A percentile compares a stretch with the other conserved stretches of the same genome.
Evolutionary conservation across 441 rosid genomes (phyloP).

Genomic region (Macaranga tanarius): DNA sequence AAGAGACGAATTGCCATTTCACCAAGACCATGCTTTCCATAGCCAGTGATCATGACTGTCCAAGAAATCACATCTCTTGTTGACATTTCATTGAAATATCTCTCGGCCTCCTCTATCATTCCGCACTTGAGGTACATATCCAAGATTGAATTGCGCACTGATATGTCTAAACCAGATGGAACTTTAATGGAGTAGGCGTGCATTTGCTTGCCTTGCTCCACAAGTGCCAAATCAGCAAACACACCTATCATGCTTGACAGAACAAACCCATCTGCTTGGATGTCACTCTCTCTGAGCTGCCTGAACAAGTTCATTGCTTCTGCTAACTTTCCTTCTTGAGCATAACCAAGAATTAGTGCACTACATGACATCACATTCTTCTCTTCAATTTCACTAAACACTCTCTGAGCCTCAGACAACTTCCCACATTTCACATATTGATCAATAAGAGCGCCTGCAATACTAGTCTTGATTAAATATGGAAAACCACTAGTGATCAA

Average conservation of each 20-base stretch:
- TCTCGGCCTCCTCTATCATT: constrained; percentile 61
- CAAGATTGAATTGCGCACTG: constrained; percentile 63
- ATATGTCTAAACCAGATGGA: constrained; percentile 57
- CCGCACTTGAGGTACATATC: constrained; percentile 96
- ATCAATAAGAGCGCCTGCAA: constrained; percentile 73
- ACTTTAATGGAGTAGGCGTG: constrained; percentile 65
- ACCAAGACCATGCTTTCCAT: constrained; percentile 86
- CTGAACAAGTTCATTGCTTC: constrained; percentile 69
- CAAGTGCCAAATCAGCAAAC: constrained; percentile 81
- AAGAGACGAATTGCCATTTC: constrained; percentile 50
- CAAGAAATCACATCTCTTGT: constrained; percentile 70
- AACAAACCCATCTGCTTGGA: constrained; percentile 54
- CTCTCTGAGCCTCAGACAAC: constrained; percentile 50
- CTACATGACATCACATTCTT: constrained; percentile 78
- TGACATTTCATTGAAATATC: constrained; percentile 53
- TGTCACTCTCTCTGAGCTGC: constrained; percentile 43
- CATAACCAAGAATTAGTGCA: constrained; percentile 73
- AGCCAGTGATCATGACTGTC: constrained; percentile 89
- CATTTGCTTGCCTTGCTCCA: constrained; percentile 81
- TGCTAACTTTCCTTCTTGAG: constrained; percentile 62
- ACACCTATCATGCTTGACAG: constrained; percentile 71
- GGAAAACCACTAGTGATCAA: constrained; percentile 58
- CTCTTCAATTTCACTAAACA: constrained; percentile 53
- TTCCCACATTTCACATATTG: constrained; percentile 69
- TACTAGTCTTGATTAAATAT: constrained; percentile 35